Evolutionary conservation across 192 early-diverging fungal species (phyloP), one percentile per base, ranked within the genome.

Genomic region (Rhizoclosmatium globosum): DNA sequence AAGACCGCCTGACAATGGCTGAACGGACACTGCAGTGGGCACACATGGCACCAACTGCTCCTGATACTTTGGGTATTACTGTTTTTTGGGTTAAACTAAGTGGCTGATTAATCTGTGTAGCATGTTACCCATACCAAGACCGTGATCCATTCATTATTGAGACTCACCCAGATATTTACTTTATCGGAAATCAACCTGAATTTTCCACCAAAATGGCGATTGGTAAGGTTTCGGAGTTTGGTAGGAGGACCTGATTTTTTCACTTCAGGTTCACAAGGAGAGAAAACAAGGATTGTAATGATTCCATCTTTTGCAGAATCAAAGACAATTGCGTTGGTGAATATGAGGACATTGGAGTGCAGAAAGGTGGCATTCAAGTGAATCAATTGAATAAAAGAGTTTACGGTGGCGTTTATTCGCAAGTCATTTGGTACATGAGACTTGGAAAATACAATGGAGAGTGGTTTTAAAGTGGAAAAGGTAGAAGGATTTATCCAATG

Each of bases 21-120:
- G 91, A 89, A 47, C 64, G 80, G 19, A 93, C 92, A 1, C 80
- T 99, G 53, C 71, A 80, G 31, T 98, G 96, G 95, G 87, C 92
- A 3, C 96, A 98, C 66, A 85, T 98, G 7, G 95, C 95, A 13
- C 98, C 98, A 0, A 91, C 95, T 39, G 94, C 96, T 4, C 98
- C 98, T 0, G 98, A 99, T 84, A 98, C 96, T 13, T 85, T 99
- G 71, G 96, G 95, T 94, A 85, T 79, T 39, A 53, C 1, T 56
- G 31, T 42, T 44, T 45, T 39, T n/a, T 17, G 39, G 15, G 0
- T 11, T 66, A 6, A 11, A 23, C 41, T 44, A 43, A 39, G 7
- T 48, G 17, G 45, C 31, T 23, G 4, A 62, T 21, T 7, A 19
- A 62, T 42, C 17, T 3, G 21, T 71, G 19, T 64, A 95, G 94